Percentiles rank a stretch among this genome's conserved stretches.
These are phyloP conservation scores for Withania somnifera DNA, from an alignment of 305 asterid species.

Conservation along the genomic window DNA sequence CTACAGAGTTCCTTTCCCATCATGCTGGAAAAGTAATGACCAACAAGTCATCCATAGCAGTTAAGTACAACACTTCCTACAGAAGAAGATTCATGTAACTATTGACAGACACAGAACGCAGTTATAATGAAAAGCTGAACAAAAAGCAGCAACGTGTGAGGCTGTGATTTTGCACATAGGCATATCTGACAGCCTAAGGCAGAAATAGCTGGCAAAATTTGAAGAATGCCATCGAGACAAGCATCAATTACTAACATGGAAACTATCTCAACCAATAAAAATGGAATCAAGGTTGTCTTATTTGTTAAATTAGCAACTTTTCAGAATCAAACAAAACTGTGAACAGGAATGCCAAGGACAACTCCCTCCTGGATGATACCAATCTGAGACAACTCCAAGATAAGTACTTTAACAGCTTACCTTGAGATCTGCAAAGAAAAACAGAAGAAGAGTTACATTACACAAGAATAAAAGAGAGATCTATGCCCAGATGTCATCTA, in stretches of 20 bases:
- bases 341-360: background rate
- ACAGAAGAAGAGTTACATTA: background rate
- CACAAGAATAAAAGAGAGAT: background rate
- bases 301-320: background rate
- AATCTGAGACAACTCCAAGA: slow-evolving; percentile 20
- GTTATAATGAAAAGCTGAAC: background rate
- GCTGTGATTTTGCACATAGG: background rate
- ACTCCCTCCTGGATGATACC: slow-evolving; percentile 24
- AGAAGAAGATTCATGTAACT: background rate
- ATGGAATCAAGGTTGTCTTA: background rate
- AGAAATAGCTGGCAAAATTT: background rate
- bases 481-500: background rate
- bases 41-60: background rate
- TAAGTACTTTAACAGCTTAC: slow-evolving; percentile 37
- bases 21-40: background rate
- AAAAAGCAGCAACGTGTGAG: background rate
- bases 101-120: background rate
- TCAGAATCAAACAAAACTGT: background rate
- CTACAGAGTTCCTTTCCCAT: background rate
- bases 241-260: background rate
- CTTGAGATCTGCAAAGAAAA: slow-evolving; percentile 70
- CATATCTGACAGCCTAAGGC: background rate
- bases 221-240: background rate
- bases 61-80: background rate
- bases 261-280: slow-evolving; percentile 3